A percentile compares a stretch with the other conserved stretches of the same genome.
phyloP scores from a whole-genome alignment of 1,284 basidiomycete genomes.

The Wallemia hederae region DNA sequence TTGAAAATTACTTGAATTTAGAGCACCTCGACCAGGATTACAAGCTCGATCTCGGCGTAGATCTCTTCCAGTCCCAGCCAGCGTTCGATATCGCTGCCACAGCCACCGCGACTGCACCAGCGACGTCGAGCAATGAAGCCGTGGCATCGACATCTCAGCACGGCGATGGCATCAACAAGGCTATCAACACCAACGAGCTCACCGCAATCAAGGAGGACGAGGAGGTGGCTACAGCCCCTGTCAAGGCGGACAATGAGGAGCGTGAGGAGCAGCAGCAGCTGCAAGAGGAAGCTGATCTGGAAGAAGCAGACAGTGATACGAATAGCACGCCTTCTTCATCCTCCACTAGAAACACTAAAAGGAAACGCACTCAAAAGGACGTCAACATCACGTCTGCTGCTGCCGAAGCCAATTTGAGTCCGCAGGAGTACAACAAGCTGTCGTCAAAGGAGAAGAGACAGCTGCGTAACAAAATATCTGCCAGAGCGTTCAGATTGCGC shows the following conservation, averaged over 20 bases:
- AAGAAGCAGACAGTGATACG: not conserved
- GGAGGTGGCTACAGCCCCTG: not conserved
- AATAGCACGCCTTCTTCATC: not conserved
- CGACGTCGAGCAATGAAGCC: not conserved
- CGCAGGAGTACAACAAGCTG: slow-evolving; percentile 88
- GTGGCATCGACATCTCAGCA: too few species aligned
- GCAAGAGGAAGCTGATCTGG: not conserved
- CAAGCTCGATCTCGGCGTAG: not conserved
- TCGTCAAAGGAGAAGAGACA: slow-evolving; percentile 86
- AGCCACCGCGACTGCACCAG: not conserved
- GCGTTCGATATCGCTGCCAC: too few species aligned
- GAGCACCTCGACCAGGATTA: not conserved
- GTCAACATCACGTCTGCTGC: not conserved
- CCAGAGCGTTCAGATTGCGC: slow-evolving; percentile 72
- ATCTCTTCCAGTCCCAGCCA: not conserved
- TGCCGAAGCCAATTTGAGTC: slow-evolving; percentile 18
- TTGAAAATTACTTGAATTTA: not conserved
- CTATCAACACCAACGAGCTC: not conserved
- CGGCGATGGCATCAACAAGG: too few species aligned
- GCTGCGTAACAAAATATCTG: slow-evolving; percentile 83
- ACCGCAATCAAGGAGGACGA: not conserved
- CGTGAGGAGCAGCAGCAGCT: too few species aligned
- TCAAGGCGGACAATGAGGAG: too few species aligned
- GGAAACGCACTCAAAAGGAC: not conserved
- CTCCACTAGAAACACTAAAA: not conserved